Base-by-base conservation (phyloP, 768 basidiomycete genomes). In the Termitomyces eurrhizus region DNA sequence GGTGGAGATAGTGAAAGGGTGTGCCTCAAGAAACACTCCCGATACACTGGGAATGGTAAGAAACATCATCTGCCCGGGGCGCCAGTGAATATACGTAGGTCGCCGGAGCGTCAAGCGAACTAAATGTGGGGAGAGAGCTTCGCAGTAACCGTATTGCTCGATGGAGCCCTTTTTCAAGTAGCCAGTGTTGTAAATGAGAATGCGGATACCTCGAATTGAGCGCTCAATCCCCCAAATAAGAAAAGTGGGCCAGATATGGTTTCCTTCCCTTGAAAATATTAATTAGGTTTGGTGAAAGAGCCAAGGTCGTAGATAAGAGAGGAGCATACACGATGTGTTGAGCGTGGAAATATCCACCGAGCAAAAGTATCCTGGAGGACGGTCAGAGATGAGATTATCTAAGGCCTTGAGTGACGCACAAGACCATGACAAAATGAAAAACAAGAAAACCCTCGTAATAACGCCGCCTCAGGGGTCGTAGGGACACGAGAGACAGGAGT, bases 1-100 rank as follows among this genome's bases (percentile, higher is more conserved):
- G n/a, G 73, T 81, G 7, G 82, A 74, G 57, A 87, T 86, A 0
- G 86, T 85, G 70, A 88, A 87, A 2, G 86, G 86, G 61, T 87
- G 86, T 0, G 82, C 70, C 68, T 87, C 82, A 35, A 80, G 76
- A 6, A 80, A 79, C 32, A 76, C 67, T 0, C 56, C 53, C 12
- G 81, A 81, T 7, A 83, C 72, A 1, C 73, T 65, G 4, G 84
- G 83, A 64, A 86, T 71, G 11, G 73, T 76, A 24, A 87, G 71
- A 64, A 78, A 86, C 0, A 76, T 80, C 37, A 77, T 75, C 69
- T 87, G 86, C 8, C 86, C 86, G 0, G 86, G 76, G 24, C 71
- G 73, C 73, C 87, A 81, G 64, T 75, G 76, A 14, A 77, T 69
- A 32, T 70, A 62, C 8, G 62, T 57, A 4, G 80, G 78, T 24